Base-by-base conservation (phyloP, 129 eudicot genomes). In the Smallanthus sonchifolius region DNA sequence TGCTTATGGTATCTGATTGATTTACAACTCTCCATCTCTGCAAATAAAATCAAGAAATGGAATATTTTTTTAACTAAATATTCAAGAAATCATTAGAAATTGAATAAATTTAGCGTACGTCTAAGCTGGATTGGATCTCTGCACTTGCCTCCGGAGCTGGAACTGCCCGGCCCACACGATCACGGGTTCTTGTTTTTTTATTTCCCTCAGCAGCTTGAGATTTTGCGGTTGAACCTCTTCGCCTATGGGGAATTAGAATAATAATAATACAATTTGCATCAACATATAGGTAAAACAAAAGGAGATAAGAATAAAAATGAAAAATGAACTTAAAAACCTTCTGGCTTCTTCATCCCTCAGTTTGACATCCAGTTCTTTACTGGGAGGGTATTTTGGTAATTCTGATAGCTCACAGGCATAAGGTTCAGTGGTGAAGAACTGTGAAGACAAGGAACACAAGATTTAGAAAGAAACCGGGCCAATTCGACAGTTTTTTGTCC, bases 131-230 rank as follows among this genome's bases (percentile, higher is more conserved):
- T 79, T 86, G 96, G 79, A 89, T 83, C 77, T 92, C 98, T 20
- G 98, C 96, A 57, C 89, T 92, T 54, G 96, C 98, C 77, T 87
- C 98, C 14, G 98, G 98, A 48, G 85, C 98, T 11, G 98, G 98
- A 70, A 87, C 40, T 51, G 96, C 96, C 16, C 90, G 85, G 45
- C 83, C 77, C 69, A 67, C 75, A 67, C 88, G 88, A 52, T 92
- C 96, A 47, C 85, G 98, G 51, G 32, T 67, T 84, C 95, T 84
- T 28, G 43, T 71, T 77, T 84, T 90, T 77, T 77, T 87, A 52
- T 40, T 75, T 36, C 95, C 95, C 49, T 92, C 92, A 36, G 68
- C 73, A 2, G 65, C 87, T 3, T 79, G 91, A 74, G 96, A 70
- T 71, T 92, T 92, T 39, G 81, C 91, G 10, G 35, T 77, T 20